Conservation (phyloP, 257 asterid genomes). For the Thymus quinquecostatus region DNA sequence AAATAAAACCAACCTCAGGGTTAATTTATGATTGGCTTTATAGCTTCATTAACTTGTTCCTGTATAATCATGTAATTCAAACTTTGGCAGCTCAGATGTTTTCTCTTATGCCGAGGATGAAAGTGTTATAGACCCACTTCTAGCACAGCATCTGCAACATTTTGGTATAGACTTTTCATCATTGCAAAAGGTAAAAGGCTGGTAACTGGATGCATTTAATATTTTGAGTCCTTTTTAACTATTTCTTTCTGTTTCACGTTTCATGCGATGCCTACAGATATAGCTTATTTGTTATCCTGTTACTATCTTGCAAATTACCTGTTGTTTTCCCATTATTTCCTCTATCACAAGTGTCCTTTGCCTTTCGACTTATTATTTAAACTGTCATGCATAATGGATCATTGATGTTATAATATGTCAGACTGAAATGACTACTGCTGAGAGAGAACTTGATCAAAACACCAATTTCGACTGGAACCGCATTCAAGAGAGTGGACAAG, state of each 20-base stretch:
- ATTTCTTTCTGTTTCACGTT: slow-evolving; percentile 9
- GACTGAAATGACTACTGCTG: slow-evolving; percentile 99
- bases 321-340: slow-evolving; percentile 18
- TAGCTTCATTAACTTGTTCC: slow-evolving; percentile 38
- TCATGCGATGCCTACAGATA: slow-evolving; percentile 21
- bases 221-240: not conserved
- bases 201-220: slow-evolving; percentile 29
- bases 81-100: slow-evolving; percentile 99
- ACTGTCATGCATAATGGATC: not conserved
- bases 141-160: slow-evolving; percentile 90
- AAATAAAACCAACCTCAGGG: slow-evolving; percentile 1
- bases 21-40: slow-evolving; percentile 12
- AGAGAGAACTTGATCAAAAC: slow-evolving; percentile 95
- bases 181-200: slow-evolving; percentile 80
- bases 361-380: slow-evolving; percentile 2
- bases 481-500: slow-evolving; percentile 95
- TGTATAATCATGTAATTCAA: slow-evolving; percentile 58
- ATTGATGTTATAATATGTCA: slow-evolving; percentile 35
- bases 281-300: slow-evolving; percentile 8
- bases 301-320: not conserved
- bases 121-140: slow-evolving; percentile 88
- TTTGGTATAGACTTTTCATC: slow-evolving; percentile 98
- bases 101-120: slow-evolving; percentile 96
- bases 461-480: slow-evolving; percentile 98
- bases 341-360: not conserved